Base-by-base conservation (phyloP, 2,329 filamentous ascomycete genomes). In the Colletotrichum cereale region DNA sequence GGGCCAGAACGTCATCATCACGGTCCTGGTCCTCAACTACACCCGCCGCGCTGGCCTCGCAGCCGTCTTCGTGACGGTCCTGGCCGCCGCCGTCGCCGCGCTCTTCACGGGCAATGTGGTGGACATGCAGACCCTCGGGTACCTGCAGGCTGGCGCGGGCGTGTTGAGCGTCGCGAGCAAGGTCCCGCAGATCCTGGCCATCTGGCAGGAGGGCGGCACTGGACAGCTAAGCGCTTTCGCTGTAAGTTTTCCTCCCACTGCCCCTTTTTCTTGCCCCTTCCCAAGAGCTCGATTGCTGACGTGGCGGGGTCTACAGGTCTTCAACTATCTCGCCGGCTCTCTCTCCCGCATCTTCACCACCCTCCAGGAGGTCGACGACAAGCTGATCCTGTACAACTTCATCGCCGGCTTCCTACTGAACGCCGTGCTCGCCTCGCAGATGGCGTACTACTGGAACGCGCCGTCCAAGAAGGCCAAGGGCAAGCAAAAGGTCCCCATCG, bases 301-400 rank as follows among this genome's bases (percentile, higher is more conserved):
- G 34, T 8, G 14, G 31, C 16, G 26, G 26, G 5, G 21, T 14
- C 5, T 2, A 21, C 77, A 98, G 95, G 95, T 99, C 76, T 97
- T 99, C 89, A 98, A 98, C 87, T 99, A 97, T 84, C 93, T 99
- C 78, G 87, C 91, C 76, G 96, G 97, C 48, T 97, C 95, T 53
- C 89, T 98, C 70, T 93, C 94, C 34, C 93, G 96, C 80, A 97
- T 99, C 84, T 99, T 98, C 83, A 99, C 96, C 40, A 99, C 97
- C 11, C 86, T 99, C 69, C 95, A 98, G 79, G 96, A 99, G 86
- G 96, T 99, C 72, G 93, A 97, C 81, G 96, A 99, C 83, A 95
- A 95, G 83, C 87, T 98, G 71, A 98, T 99, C 77, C 88, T 99
- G 34, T 98, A 97, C 84, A 93, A 95, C 62, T 98, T 97, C 86